Conservation (phyloP, 345 rosid genomes). For the Melaleuca quinquenervia region DNA sequence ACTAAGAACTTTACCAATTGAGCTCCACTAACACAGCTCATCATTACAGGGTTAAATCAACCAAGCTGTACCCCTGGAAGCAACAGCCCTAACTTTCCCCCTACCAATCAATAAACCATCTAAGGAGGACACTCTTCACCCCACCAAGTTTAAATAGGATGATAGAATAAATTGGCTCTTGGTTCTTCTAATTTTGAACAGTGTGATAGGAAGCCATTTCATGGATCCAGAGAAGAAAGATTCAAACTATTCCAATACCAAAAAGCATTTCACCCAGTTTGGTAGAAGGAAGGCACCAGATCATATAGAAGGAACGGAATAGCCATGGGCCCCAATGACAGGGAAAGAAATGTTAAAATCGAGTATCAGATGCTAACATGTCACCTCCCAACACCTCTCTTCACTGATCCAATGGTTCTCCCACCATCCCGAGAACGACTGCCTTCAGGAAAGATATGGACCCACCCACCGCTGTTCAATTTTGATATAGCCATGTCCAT, state of each 20-base stretch:
- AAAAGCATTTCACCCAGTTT: background rate
- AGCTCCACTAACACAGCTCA: background rate
- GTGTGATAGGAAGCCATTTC: background rate
- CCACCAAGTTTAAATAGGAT: background rate
- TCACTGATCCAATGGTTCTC: conserved; percentile 64
- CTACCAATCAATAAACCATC: background rate
- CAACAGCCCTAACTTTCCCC: background rate
- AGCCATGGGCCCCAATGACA: background rate
- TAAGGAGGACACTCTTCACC: background rate
- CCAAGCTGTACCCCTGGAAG: background rate
- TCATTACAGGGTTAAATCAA: background rate
- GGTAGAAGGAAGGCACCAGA: background rate
- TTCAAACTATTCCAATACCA: background rate
- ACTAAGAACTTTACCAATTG: background rate
- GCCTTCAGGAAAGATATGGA: conserved; percentile 98
- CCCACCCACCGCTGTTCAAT: conserved; percentile 89
- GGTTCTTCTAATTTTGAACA: background rate
- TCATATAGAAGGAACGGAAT: background rate
- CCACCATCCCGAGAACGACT: conserved; percentile 95
- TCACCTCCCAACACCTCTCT: conserved; percentile 95
- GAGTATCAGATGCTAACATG: background rate
- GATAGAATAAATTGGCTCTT: background rate
- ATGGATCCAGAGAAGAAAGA: background rate
- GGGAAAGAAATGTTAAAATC: background rate
- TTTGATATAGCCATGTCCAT: conserved; percentile 95